Conservation (phyloP, 169 alveolate genomes). For the Plasmodium sp. region DNA sequence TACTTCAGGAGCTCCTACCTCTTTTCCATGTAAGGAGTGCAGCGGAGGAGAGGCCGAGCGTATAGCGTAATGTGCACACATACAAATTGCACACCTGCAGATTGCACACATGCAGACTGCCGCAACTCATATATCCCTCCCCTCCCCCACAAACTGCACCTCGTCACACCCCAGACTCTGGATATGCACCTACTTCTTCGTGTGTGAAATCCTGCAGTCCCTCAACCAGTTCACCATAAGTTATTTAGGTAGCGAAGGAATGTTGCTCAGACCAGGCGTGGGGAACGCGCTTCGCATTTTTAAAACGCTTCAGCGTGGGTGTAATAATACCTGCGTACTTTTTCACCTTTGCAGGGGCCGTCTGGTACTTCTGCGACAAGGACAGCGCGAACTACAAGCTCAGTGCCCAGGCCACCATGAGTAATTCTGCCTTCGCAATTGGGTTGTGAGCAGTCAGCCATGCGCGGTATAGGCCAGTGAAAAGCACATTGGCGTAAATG, state of each 20-base stretch:
- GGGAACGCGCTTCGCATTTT: not conserved
- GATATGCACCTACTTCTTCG: constrained; percentile 22
- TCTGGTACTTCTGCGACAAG: constrained; percentile 65
- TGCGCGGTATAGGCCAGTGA: not conserved
- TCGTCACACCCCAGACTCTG: constrained; percentile 19
- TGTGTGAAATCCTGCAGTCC: constrained; percentile 54
- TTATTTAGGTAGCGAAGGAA: constrained; percentile 17
- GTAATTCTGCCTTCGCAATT: constrained; percentile 11
- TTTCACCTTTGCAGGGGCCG: constrained; percentile 22
- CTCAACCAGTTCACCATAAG: constrained; percentile 59
- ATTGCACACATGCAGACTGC: not conserved
- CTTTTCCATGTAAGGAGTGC: constrained; percentile 31
- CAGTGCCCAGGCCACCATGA: constrained; percentile 24
- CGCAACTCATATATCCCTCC: not conserved
- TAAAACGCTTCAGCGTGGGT: not conserved
- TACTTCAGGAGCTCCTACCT: constrained; percentile 50
- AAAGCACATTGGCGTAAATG: not conserved
- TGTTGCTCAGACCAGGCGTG: not conserved
- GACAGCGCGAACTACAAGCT: not conserved
- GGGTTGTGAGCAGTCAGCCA: not conserved
- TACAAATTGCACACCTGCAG: not conserved
- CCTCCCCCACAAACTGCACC: not conserved
- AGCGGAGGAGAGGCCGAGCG: not conserved
- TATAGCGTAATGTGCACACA: not conserved
- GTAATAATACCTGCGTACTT: not conserved